Evolutionary conservation across 2,329 filamentous ascomycete species (phyloP).

Genomic region (Fulvia fulva): DNA sequence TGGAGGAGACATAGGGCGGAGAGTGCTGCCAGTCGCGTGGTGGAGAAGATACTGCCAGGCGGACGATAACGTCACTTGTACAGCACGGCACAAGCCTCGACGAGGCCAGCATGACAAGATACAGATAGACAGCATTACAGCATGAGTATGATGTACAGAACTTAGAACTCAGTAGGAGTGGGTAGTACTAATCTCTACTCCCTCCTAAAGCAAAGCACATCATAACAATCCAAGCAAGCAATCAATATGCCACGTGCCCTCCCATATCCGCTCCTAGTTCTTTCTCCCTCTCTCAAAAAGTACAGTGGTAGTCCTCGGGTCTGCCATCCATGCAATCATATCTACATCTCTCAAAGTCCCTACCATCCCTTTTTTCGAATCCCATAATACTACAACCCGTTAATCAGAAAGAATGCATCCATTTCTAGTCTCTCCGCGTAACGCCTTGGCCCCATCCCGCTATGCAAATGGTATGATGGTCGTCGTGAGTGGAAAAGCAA

Average conservation of each 20-base stretch:
- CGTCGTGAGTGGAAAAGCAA: neutral
- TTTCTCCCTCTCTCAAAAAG: constrained; percentile 1
- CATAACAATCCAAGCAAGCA: neutral
- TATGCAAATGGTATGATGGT: neutral
- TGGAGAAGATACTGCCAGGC: neutral
- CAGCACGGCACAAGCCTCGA: neutral
- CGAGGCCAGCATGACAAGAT: neutral
- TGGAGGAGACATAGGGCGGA: constrained; percentile 49
- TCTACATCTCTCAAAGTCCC: constrained; percentile 2
- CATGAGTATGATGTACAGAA: too few species aligned
- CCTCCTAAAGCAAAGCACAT: too few species aligned
- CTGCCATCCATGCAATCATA: constrained; percentile 4
- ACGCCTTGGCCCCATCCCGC: neutral
- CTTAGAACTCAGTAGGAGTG: too few species aligned
- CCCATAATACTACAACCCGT: constrained; percentile 9
- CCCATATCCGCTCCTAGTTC: neutral
- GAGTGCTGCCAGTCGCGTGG: neutral
- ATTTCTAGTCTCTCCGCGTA: neutral
- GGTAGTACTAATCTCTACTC: too few species aligned
- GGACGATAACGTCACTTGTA: neutral
- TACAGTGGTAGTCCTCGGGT: constrained; percentile 3
- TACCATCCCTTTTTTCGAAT: neutral
- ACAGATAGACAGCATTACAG: neutral
- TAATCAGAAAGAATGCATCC: neutral
- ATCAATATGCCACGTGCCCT: neutral